These are phyloP conservation scores for Zarea fungicola DNA, from an alignment of 2,329 filamentous ascomycete species.

Conservation along the genomic window DNA sequence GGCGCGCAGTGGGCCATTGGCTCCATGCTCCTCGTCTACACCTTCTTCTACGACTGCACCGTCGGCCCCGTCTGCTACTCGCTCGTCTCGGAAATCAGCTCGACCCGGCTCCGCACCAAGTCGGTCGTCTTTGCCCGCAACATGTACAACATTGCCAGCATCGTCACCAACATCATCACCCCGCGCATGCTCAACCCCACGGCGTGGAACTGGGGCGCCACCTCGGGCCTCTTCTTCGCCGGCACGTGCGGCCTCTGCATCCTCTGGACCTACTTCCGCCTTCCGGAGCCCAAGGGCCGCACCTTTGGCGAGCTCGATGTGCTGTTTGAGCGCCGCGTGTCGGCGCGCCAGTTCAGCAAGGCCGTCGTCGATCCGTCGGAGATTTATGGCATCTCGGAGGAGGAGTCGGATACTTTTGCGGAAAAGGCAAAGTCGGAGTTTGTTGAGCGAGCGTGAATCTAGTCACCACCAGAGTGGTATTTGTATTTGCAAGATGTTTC, in stretches of 20 bases:
- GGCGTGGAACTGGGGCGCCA: conserved; percentile 44
- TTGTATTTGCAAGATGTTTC: no score
- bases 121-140: conserved; percentile 41
- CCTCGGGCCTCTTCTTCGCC: conserved; percentile 42
- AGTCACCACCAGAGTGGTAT: no score
- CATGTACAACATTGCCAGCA: conserved; percentile 43
- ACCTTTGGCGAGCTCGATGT: conserved; percentile 52
- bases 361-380: conserved; percentile 20
- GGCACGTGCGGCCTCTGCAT: conserved; percentile 39
- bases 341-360: conserved; percentile 36
- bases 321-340: conserved; percentile 43
- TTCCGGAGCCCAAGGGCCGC: conserved; percentile 50
- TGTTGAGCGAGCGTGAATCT: conserved; percentile 3
- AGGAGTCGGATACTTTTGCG: not conserved
- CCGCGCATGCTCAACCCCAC: conserved; percentile 43
- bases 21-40: conserved; percentile 37
- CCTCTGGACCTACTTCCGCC: conserved; percentile 46
- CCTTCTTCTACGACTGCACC: conserved; percentile 36
- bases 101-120: conserved; percentile 41
- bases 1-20: conserved; percentile 33
- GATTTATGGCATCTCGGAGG: conserved; percentile 1
- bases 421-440: conserved; percentile 6
- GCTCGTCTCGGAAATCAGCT: conserved; percentile 56
- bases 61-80: conserved; percentile 68
- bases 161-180: conserved; percentile 41